Base-by-base conservation (phyloP, 768 basidiomycete species). In the Ramaria sp. region DNA sequence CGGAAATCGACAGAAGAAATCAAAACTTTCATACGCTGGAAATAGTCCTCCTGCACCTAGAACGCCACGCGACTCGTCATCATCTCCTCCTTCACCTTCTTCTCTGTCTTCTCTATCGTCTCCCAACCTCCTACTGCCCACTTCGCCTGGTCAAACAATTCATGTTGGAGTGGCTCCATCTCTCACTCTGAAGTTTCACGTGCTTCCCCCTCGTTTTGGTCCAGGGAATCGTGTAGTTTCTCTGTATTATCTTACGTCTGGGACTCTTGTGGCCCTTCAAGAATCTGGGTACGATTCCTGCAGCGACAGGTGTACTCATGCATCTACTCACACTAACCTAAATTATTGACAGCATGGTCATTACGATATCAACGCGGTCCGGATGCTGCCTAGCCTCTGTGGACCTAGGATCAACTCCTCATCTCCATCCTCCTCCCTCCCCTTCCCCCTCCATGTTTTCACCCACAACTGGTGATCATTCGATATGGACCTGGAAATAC, bases 401-500 rank as follows among this genome's bases (percentile, higher is more conserved):
- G 27, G 53, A 55, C 18, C n/a, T 55, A 15, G 42, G 47, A 37
- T 20, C 27, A 3, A 25, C 36, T 25, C 53, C 53, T 22, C 24
- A 55, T 48, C 42, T 41, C 32, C 59, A 51, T 43, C 60, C 22
- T 27, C 58, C 63, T 3, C 63, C 64, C 4, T 55, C 58, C 1
- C 32, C 62, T 5, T 41, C 56, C 9, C 51, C 61, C 47, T 55
- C 65, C 57, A 49, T 59, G 3, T 57, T 75, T 62, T 56, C 61
- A 10, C 34, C 76, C 27, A 64, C 62, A 47, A 73, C 70, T 59
- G 75, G 73, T 41, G 0, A 27, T 28, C 1, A 43, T 53, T 7
- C 39, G 57, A 54, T 65, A 18, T 73, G 70, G 71, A 48, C 52
- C 8, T 73, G 73, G 73, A 64, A 61, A 22, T 38, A 48, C 18